These are phyloP conservation scores for Phycomyces blakesleeanus DNA, from an alignment of 192 early-diverging fungal species.

Conservation along the genomic window DNA sequence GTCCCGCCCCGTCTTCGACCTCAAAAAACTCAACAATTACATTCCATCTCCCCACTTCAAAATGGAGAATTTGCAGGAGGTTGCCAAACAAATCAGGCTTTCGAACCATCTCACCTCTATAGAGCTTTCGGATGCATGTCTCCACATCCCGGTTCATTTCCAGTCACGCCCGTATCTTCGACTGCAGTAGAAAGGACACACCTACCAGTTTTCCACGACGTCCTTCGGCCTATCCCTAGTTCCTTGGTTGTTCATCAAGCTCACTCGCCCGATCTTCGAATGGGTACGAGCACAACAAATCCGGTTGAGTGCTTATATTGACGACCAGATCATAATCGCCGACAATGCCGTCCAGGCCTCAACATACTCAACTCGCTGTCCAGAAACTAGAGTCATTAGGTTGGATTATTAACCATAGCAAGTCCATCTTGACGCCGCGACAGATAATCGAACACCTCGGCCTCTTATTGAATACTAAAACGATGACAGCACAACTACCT, in stretches of 20 bases:
- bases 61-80: neutral
- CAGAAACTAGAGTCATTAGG: constrained; percentile 15
- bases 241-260: no score
- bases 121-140: neutral
- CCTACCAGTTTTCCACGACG: neutral
- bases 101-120: neutral
- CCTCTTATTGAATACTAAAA: constrained; percentile 18
- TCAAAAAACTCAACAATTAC: neutral
- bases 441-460: no score
- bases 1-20: neutral
- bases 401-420: constrained; percentile 25
- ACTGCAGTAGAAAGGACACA: neutral
- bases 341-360: neutral
- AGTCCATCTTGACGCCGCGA: constrained; percentile 21
- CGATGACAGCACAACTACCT: constrained; percentile 28
- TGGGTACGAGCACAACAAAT: constrained; percentile 4
- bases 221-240: neutral
- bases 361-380: neutral
- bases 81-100: neutral
- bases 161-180: neutral
- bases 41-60: neutral
- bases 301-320: neutral
- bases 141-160: neutral
- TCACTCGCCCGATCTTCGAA: neutral
- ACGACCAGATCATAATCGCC: constrained; percentile 9